Conservation (phyloP, 352 stramenopile genomes). For the Ophiocytium majus region DNA sequence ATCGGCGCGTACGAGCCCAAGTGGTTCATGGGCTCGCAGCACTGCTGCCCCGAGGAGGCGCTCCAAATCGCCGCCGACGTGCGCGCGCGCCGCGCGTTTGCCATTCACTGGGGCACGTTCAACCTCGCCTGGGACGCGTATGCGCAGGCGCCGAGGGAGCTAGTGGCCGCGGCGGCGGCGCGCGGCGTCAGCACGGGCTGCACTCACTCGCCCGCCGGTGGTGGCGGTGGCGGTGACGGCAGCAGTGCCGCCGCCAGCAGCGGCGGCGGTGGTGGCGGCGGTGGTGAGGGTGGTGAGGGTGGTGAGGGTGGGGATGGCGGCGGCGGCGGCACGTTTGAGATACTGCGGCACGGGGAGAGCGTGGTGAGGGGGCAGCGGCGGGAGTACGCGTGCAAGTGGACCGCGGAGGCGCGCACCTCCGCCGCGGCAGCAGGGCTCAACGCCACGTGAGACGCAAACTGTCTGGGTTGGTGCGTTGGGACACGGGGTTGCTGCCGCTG, state of each 20-base stretch:
- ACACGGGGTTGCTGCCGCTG: no score
- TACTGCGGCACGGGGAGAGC: not conserved
- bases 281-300: not conserved
- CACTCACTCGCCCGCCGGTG: no score
- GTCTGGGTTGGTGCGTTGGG: no score
- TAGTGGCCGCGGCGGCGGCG: not conserved
- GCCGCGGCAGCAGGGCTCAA: no score
- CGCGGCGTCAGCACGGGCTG: no score
- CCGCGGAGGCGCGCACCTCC: no score
- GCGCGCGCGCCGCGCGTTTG: constrained; percentile 45
- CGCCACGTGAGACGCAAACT: no score
- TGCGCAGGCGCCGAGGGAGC: not conserved
- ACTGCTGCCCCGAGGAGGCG: constrained; percentile 61
- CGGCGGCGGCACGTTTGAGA: not conserved
- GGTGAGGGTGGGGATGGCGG: no score
- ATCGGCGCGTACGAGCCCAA: constrained; percentile 60
- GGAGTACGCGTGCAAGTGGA: not conserved
- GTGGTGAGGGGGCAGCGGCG: not conserved
- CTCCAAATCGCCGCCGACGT: constrained; percentile 61
- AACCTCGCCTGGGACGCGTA: not conserved
- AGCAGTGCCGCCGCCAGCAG: no score
- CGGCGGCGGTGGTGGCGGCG: no score
- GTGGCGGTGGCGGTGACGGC: no score
- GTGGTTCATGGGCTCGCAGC: constrained; percentile 63
- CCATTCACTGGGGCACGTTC: constrained; percentile 65